These are phyloP conservation scores for Eleusine indica DNA, from an alignment of 176 grass and related monocot species.

Conservation along the genomic window DNA sequence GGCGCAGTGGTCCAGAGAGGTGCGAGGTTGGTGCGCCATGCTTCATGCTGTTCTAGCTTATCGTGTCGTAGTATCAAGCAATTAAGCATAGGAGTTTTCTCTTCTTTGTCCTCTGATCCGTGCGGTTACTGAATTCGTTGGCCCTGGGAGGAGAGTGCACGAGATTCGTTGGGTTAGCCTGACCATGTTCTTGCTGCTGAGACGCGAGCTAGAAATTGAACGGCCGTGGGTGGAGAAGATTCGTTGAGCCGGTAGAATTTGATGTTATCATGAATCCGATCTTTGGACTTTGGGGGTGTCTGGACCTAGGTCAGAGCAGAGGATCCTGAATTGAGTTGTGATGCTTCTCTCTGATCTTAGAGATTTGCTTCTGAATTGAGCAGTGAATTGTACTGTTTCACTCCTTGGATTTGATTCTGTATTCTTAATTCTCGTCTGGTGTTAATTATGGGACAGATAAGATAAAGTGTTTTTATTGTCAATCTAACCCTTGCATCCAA, in stretches of 20 bases:
- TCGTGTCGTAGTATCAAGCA: background rate
- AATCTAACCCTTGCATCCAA: too few species aligned
- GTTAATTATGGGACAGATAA: background rate
- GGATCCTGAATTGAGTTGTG: background rate
- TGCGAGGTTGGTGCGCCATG: conserved; percentile 18
- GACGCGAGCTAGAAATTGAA: background rate
- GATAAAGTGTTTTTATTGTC: too few species aligned
- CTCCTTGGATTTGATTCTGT: background rate
- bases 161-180: background rate
- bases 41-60: background rate
- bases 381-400: background rate
- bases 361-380: background rate
- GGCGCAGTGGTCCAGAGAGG: conserved; percentile 4
- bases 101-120: too few species aligned
- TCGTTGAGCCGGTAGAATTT: background rate
- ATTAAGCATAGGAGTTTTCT: background rate
- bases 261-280: background rate
- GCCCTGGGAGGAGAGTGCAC: background rate
- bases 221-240: background rate
- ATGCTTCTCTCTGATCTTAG: background rate
- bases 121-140: background rate
- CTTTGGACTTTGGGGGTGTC: conserved; percentile 20
- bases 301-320: background rate
- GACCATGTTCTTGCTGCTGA: background rate
- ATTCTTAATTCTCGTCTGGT: background rate